Conservation (phyloP, 345 rosid genomes). For the Linum lewisii region DNA sequence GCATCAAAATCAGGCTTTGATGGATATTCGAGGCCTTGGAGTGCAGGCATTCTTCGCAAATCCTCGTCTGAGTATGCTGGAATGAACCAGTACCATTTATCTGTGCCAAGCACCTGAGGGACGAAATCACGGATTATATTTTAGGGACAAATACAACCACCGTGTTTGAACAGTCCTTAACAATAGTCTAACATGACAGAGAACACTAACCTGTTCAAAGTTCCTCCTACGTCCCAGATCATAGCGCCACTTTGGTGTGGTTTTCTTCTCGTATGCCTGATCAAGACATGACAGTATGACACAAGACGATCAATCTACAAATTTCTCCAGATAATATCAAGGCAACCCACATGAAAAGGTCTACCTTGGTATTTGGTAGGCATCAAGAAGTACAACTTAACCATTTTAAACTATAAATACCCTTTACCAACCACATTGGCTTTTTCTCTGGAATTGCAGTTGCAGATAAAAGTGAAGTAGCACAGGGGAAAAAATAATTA, state of each 20-base stretch:
- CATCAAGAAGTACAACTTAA: neutral
- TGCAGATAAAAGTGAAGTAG: neutral
- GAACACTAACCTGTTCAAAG: constrained; percentile 67
- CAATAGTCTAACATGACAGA: constrained; percentile 4
- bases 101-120: constrained; percentile 81
- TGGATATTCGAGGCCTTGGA: constrained; percentile 90
- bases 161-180: neutral
- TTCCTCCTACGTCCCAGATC: constrained; percentile 85
- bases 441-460: neutral
- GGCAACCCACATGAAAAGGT: constrained; percentile 11
- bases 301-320: neutral
- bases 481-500: constrained; percentile 16
- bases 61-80: constrained; percentile 89
- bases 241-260: constrained; percentile 80
- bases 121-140: neutral
- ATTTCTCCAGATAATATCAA: neutral
- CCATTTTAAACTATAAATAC: neutral
- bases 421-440: neutral
- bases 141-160: neutral
- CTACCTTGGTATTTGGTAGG: neutral
- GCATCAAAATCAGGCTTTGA: constrained; percentile 72
- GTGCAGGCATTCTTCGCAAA: constrained; percentile 67
- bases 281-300: constrained; percentile 15
- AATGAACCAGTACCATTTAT: constrained; percentile 65
- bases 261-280: constrained; percentile 97